Evolutionary conservation across 176 grass and related monocot genomes (phyloP).

Genomic region (Ensete glaucum): DNA sequence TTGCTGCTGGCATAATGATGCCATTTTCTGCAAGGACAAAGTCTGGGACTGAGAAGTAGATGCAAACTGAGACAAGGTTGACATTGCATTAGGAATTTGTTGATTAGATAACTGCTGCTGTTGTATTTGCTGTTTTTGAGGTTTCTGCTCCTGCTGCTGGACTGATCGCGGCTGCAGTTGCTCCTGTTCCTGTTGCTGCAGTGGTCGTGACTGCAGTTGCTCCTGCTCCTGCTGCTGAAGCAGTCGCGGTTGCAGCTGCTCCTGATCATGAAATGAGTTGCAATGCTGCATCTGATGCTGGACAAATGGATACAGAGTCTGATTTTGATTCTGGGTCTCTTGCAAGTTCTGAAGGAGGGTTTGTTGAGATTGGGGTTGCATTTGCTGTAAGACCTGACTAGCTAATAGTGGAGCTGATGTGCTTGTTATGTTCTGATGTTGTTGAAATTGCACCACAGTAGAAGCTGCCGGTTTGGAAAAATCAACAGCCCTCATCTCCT

Average conservation of each 20-base stretch:
- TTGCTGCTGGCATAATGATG: constrained; percentile 38
- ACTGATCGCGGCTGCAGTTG: constrained; percentile 27
- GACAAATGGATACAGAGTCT: constrained; percentile 32
- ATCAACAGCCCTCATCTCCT: constrained; percentile 69
- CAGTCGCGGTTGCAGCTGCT: constrained; percentile 24
- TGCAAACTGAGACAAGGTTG: constrained; percentile 37
- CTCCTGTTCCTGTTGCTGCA: constrained; percentile 27
- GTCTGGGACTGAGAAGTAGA: constrained; percentile 34
- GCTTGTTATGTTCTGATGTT: constrained; percentile 42
- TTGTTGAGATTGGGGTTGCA: constrained; percentile 61
- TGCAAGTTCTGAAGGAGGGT: constrained; percentile 44
- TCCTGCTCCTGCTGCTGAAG: constrained; percentile 25
- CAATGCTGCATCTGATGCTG: constrained; percentile 58
- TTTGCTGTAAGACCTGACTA: constrained; percentile 62
- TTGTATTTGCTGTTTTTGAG: constrained; percentile 23
- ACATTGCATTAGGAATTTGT: constrained; percentile 43
- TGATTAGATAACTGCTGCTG: constrained; percentile 36
- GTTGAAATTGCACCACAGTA: constrained; percentile 48
- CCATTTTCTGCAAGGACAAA: constrained; percentile 30
- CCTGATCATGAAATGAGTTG: constrained; percentile 29
- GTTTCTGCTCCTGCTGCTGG: constrained; percentile 23
- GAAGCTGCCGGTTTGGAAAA: constrained; percentile 44
- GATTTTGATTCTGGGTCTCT: constrained; percentile 41
- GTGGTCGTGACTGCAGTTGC: background rate
- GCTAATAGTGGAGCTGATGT: constrained; percentile 44